Conservation (phyloP, 75 land plant genomes). For the Pseudotsuga menziesii region DNA sequence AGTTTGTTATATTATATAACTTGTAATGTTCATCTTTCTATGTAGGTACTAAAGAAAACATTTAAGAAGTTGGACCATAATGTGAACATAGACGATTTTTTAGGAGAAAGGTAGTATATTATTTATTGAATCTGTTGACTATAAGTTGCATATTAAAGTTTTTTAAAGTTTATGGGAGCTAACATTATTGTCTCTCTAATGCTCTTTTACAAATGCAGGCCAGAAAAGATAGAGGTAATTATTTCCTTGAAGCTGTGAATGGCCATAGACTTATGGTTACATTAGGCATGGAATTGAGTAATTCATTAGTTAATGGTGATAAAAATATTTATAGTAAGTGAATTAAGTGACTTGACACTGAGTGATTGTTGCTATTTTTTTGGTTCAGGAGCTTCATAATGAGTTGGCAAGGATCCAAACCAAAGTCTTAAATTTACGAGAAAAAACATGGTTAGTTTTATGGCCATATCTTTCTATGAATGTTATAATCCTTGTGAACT, state of each 20-base stretch:
- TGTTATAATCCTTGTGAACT: neutral
- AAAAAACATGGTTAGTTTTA: neutral
- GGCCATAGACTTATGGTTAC: too few relatives aligned
- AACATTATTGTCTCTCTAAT: neutral
- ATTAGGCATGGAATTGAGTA: too few relatives aligned
- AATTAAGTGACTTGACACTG: neutral
- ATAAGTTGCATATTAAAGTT: neutral
- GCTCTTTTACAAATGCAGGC: neutral
- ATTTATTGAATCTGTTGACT: neutral
- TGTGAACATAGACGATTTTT: constrained; percentile 51
- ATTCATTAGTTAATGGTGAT: neutral
- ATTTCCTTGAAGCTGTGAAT: neutral
- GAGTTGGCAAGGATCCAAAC: neutral
- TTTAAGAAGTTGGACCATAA: constrained; percentile 69
- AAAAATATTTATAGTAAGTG: neutral
- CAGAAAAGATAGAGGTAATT: neutral
- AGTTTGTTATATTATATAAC: neutral
- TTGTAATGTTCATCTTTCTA: neutral
- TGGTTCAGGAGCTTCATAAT: neutral
- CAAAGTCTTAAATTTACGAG: neutral
- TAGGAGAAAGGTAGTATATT: constrained; percentile 34
- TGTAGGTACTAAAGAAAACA: constrained; percentile 52
- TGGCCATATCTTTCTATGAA: neutral
- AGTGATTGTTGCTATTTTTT: neutral
- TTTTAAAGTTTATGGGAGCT: neutral